Evolutionary conservation across 2,329 filamentous ascomycete species (phyloP).

Genomic region (Diaporthe sp.): DNA sequence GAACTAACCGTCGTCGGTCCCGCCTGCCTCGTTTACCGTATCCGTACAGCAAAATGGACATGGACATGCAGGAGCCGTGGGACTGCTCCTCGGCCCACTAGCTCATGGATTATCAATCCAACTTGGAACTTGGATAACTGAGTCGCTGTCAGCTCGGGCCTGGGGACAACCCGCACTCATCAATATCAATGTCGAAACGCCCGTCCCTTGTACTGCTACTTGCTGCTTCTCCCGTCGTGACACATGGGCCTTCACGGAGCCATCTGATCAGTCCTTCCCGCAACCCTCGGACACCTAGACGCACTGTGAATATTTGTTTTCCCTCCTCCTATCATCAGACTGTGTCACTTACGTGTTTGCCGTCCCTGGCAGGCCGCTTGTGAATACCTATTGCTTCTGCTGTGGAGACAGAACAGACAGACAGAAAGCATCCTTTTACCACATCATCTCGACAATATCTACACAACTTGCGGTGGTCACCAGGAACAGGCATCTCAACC

Average conservation of each 20-base stretch:
- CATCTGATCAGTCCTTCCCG: background rate
- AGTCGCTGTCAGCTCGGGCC: background rate
- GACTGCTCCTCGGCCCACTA: background rate
- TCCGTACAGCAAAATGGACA: background rate
- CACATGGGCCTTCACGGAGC: background rate
- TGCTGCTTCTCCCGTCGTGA: background rate
- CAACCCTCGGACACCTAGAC: background rate
- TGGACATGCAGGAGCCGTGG: background rate
- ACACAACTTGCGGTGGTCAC: background rate
- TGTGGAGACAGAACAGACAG: background rate
- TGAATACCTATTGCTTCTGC: background rate
- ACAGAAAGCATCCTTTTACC: background rate
- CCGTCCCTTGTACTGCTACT: background rate
- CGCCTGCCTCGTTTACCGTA: background rate
- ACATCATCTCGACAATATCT: background rate
- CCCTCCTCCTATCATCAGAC: background rate
- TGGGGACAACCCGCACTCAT: background rate
- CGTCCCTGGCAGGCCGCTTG: background rate
- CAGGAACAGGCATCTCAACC: background rate
- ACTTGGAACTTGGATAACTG: background rate
- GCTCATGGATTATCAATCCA: conserved; percentile 12
- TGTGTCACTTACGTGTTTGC: background rate
- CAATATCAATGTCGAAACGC: conserved; percentile 1
- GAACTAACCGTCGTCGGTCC: background rate
- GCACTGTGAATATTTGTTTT: background rate